Percentiles rank a stretch among this genome's conserved stretches.
Conservation (phyloP, 2,329 filamentous ascomycete species). For the Xylariaceae sp. region DNA sequence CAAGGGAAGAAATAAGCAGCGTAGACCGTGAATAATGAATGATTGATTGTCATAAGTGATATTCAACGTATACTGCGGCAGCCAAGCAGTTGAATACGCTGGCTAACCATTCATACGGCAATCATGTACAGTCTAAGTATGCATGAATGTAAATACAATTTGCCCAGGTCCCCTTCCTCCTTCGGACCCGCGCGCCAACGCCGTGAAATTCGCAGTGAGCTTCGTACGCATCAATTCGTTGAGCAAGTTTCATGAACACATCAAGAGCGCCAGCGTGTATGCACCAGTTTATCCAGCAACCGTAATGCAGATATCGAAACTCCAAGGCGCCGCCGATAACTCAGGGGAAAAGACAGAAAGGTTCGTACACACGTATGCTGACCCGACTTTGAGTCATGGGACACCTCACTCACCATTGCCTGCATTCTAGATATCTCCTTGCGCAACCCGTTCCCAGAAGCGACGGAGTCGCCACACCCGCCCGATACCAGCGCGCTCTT, state of each 20-base stretch:
- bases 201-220: background rate
- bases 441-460: conserved; percentile 62
- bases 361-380: background rate
- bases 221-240: background rate
- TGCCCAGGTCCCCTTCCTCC: background rate
- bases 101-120: background rate
- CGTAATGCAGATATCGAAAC: background rate
- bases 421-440: conserved; percentile 27
- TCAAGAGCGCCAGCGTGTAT: background rate
- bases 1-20: background rate
- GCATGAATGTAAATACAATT: too few species aligned
- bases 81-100: background rate
- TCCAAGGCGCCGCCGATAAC: background rate
- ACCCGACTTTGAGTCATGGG: background rate
- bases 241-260: background rate
- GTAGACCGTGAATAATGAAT: background rate
- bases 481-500: conserved; percentile 51
- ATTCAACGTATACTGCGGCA: background rate
- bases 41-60: background rate
- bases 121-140: background rate
- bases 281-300: conserved; percentile 4
- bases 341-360: background rate
- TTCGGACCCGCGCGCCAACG: background rate
- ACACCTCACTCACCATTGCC: background rate
- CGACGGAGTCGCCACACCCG: conserved; percentile 58